A percentile compares a stretch with the other conserved stretches of the same genome.
phyloP scores from a whole-genome alignment of 2,329 filamentous ascomycete genomes.

The Dryadomyces quercivorus region DNA sequence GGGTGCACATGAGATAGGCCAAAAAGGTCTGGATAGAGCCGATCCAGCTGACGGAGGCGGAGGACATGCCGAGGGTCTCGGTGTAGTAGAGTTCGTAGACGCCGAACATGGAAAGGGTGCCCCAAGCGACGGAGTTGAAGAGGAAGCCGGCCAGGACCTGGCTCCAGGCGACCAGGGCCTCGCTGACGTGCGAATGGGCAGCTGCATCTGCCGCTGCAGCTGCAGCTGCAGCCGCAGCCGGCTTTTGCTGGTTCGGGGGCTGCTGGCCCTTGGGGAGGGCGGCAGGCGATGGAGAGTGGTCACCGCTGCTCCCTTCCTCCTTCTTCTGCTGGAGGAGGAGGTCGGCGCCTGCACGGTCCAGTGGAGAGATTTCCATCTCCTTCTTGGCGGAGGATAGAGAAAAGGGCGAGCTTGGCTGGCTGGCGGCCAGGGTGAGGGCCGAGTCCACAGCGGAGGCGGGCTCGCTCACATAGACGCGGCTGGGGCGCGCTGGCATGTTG shows the following conservation, averaged over 20 bases:
- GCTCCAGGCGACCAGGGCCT: slow-evolving; percentile 27
- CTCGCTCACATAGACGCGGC: background rate
- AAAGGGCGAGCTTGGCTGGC: background rate
- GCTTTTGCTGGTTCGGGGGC: background rate
- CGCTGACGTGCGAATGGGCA: background rate
- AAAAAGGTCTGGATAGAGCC: slow-evolving; percentile 39
- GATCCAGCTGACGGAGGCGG: slow-evolving; percentile 32
- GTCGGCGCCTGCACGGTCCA: background rate
- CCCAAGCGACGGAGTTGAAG: slow-evolving; percentile 38
- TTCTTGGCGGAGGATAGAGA: background rate
- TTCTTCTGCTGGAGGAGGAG: background rate
- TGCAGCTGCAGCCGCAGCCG: no score
- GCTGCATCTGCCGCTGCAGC: no score
- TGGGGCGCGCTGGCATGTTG: background rate
- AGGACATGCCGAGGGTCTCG: slow-evolving; percentile 19
- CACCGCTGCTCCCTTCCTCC: background rate
- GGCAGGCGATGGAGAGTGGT: background rate
- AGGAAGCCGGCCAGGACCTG: slow-evolving; percentile 35
- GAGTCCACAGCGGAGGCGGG: background rate
- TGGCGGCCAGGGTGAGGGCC: background rate
- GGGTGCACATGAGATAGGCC: slow-evolving; percentile 33
- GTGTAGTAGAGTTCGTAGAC: slow-evolving; percentile 35
- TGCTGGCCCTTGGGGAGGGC: no score
- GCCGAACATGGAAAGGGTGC: slow-evolving; percentile 35
- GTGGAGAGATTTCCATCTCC: background rate